Evolutionary conservation across 306 rosid genomes (phyloP).

Genomic region (Prunus mira): DNA sequence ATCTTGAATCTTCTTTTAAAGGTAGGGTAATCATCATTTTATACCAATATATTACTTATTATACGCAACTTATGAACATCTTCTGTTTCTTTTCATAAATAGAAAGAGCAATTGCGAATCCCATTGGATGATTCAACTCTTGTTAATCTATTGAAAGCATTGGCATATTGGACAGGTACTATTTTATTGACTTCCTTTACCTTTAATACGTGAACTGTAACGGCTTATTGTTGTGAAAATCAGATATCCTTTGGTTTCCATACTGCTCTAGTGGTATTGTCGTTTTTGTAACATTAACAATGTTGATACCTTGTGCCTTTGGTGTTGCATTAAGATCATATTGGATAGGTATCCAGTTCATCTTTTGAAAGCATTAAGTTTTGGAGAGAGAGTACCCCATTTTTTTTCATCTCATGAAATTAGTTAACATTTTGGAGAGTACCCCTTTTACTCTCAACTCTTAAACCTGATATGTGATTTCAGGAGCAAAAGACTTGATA

Average conservation of each 20-base stretch:
- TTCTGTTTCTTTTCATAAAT: slow-evolving; percentile 21
- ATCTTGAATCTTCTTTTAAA: slow-evolving; percentile 71
- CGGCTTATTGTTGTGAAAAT: not conserved
- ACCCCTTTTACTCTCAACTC: not conserved
- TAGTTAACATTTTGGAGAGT: not conserved
- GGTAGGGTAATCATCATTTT: slow-evolving; percentile 44
- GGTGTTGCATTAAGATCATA: not conserved
- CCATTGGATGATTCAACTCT: slow-evolving; percentile 45
- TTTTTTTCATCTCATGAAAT: not conserved
- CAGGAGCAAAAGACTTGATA: not conserved
- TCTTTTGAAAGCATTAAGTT: not conserved
- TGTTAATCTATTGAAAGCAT: slow-evolving; percentile 58
- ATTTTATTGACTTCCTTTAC: not conserved
- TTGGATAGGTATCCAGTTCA: not conserved
- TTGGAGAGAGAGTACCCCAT: not conserved
- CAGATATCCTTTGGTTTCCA: not conserved
- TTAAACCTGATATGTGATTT: not conserved
- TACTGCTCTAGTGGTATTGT: not conserved
- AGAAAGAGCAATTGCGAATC: slow-evolving; percentile 59
- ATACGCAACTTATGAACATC: slow-evolving; percentile 16
- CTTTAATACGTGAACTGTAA: not conserved
- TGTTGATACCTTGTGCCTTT: not conserved
- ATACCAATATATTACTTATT: slow-evolving; percentile 9
- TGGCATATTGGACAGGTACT: slow-evolving; percentile 82
- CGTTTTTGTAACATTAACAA: not conserved